A percentile compares a stretch with the other conserved stretches of the same genome.
Conservation (phyloP, 108 stramenopile genomes). For the Cylindrotheca closterium region DNA sequence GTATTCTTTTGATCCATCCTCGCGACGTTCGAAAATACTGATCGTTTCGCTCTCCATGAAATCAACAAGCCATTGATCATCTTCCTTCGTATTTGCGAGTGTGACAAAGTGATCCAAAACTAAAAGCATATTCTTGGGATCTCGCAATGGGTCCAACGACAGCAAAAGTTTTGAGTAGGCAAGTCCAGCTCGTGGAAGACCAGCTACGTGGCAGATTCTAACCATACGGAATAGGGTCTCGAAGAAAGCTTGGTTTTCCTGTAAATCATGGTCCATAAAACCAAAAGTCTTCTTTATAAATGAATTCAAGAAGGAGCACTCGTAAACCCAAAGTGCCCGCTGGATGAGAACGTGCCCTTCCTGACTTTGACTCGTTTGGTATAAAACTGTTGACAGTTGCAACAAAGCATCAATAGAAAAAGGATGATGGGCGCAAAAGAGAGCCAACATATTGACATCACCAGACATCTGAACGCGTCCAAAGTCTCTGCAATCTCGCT, state of each 20-base stretch:
- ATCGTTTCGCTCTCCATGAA: constrained; percentile 47
- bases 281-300: constrained; percentile 31
- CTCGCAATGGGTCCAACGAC: constrained; percentile 78
- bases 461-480: constrained; percentile 36
- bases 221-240: constrained; percentile 61
- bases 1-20: constrained; percentile 27
- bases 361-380: constrained; percentile 64
- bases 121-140: constrained; percentile 74
- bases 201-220: constrained; percentile 45
- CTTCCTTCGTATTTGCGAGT: constrained; percentile 30
- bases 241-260: constrained; percentile 60
- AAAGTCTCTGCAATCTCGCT: constrained; percentile 39
- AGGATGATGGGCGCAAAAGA: constrained; percentile 81
- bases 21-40: constrained; percentile 24
- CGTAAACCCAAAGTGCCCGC: constrained; percentile 65
- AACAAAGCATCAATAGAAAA: constrained; percentile 63
- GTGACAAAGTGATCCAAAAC: constrained; percentile 73
- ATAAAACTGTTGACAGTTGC: constrained; percentile 66
- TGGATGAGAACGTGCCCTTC: constrained; percentile 58
- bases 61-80: constrained; percentile 40
- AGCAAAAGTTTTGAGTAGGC: constrained; percentile 60
- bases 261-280: constrained; percentile 54
- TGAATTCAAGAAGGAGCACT: constrained; percentile 47
- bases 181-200: constrained; percentile 46
- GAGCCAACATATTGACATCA: constrained; percentile 72